Percentiles rank a stretch among this genome's conserved stretches.
These are phyloP conservation scores for Saitozyma podzolica DNA, from an alignment of 768 basidiomycete species.

Conservation along the genomic window DNA sequence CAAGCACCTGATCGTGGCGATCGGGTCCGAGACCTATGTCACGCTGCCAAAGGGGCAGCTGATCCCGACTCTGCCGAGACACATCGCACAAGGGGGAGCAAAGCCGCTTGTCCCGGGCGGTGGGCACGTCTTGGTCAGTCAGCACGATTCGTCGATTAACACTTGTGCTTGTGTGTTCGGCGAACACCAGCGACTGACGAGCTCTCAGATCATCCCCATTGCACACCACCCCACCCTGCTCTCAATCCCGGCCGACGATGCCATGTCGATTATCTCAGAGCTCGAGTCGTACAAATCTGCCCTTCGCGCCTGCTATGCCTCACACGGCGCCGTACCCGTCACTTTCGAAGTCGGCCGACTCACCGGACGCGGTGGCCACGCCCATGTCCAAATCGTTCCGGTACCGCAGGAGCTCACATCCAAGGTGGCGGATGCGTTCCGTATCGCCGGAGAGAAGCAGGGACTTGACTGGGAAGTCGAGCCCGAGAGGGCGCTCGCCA, in stretches of 20 bases:
- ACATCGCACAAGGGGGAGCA: conserved; percentile 51
- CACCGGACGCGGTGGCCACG: conserved; percentile 84
- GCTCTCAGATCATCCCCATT: conserved; percentile 57
- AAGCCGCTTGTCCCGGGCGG: conserved; percentile 75
- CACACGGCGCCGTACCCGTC: conserved; percentile 68
- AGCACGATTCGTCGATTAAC: not conserved
- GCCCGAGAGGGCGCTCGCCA: conserved; percentile 63
- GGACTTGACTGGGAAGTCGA: conserved; percentile 77
- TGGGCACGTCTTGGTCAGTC: conserved; percentile 87
- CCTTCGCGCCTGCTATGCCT: conserved; percentile 69
- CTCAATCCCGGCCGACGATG: conserved; percentile 76
- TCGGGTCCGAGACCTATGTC: conserved; percentile 89
- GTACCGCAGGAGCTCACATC: conserved; percentile 57
- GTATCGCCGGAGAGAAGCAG: conserved; percentile 64
- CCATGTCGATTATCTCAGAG: conserved; percentile 73
- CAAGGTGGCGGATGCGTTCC: conserved; percentile 70
- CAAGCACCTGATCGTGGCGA: conserved; percentile 92
- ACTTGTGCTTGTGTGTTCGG: not conserved
- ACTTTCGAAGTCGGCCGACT: conserved; percentile 85
- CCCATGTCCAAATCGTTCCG: conserved; percentile 75
- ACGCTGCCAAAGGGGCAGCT: conserved; percentile 97
- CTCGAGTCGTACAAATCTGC: conserved; percentile 78
- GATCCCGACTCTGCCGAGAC: conserved; percentile 62
- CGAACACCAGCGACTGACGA: not conserved
- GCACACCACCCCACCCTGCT: conserved; percentile 86